Evolutionary conservation across 345 rosid species (phyloP).

Genomic region (Populus ilicifolia): DNA sequence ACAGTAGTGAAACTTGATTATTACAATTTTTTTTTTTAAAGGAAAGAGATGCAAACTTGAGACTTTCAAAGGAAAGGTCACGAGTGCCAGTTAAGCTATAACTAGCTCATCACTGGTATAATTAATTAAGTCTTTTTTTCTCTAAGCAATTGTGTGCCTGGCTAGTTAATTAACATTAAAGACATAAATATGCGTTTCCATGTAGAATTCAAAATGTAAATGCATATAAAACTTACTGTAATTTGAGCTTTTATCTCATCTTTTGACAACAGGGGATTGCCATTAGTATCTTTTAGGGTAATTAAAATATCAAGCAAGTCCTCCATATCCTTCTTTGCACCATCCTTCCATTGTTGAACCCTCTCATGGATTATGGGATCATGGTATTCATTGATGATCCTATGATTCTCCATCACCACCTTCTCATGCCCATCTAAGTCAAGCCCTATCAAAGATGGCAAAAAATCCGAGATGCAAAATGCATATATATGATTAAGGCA

Average conservation of each 20-base stretch:
- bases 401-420: conserved; percentile 5
- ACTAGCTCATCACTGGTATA: no score
- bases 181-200: no score
- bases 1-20: no score
- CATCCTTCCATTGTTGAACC: conserved; percentile 32
- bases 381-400: conserved; percentile 25
- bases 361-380: conserved; percentile 36
- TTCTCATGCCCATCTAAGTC: conserved; percentile 43
- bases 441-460: conserved; percentile 39
- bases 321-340: conserved; percentile 18
- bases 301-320: conserved; percentile 49
- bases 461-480: conserved; percentile 45
- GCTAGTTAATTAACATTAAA: no score
- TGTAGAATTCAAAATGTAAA: no score
- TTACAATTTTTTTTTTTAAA: no score
- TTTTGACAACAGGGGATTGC: conserved; percentile 19
- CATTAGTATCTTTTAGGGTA: conserved; percentile 24
- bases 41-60: no score
- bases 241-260: conserved; percentile 54
- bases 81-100: no score
- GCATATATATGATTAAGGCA: conserved; percentile 30
- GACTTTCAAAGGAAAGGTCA: no score
- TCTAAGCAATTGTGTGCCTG: no score
- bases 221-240: conserved; percentile 13
- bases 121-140: no score